phyloP scores from a whole-genome alignment of 805 yeast species.

The Candida parachauliodes region DNA sequence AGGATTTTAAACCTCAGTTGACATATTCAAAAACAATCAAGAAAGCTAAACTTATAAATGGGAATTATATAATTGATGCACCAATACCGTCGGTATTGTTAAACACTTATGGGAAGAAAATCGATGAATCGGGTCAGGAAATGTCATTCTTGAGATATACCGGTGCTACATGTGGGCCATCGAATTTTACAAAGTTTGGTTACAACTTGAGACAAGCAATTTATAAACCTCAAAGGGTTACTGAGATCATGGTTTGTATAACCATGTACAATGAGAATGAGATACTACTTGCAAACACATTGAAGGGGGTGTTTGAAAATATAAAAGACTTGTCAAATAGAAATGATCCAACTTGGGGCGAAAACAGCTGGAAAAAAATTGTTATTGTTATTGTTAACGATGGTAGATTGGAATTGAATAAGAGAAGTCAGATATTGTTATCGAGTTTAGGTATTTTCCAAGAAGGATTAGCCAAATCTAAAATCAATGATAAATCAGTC shows the following conservation, averaged over 20 bases:
- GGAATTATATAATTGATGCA: constrained; percentile 43
- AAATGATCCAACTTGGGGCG: constrained; percentile 82
- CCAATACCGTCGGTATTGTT: constrained; percentile 38
- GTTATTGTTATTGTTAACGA: constrained; percentile 89
- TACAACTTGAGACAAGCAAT: constrained; percentile 83
- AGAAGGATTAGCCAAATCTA: constrained; percentile 92
- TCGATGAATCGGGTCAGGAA: constrained; percentile 45
- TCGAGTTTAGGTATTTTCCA: constrained; percentile 90
- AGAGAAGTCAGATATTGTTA: constrained; percentile 72
- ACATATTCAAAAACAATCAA: constrained; percentile 42
- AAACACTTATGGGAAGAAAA: constrained; percentile 31
- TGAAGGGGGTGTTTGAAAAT: constrained; percentile 88
- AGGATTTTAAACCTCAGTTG: constrained; percentile 37
- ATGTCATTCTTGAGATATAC: constrained; percentile 89
- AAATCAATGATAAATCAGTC: constrained; percentile 77
- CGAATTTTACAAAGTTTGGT: constrained; percentile 53
- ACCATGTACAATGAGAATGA: constrained; percentile 93
- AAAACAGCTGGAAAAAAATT: constrained; percentile 90
- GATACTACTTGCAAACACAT: constrained; percentile 72
- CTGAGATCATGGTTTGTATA: constrained; percentile 81
- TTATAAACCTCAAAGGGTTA: constrained; percentile 72
- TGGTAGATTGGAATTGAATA: constrained; percentile 82
- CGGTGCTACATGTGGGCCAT: constrained; percentile 91
- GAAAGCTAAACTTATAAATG: constrained; percentile 38
- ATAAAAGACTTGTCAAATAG: constrained; percentile 68